Evolutionary conservation across 108 stramenopile genomes (phyloP), one percentile per base, ranked within the genome.

Genomic region (Fistulifera solaris): DNA sequence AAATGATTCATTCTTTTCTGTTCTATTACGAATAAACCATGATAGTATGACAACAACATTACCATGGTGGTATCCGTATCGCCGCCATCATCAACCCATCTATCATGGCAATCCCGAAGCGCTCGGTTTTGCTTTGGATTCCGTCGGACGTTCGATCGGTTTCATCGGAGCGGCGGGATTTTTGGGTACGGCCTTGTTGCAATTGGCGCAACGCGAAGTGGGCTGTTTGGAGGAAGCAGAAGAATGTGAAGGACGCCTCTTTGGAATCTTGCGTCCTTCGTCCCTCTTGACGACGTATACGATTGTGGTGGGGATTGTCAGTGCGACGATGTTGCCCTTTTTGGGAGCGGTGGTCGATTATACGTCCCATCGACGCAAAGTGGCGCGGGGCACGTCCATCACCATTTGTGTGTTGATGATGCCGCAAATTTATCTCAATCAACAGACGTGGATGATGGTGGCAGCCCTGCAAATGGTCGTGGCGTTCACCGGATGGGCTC

Each of bases 321-420:
- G 74, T 6, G 66, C 81, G 1, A 47, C 61, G 2, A 28, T 72
- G 8, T 28, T 77, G 53, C 75, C 75, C 0, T 45, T 83, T 42
- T 59, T 85, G 22, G 88, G 88, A 2, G 78, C 88, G n/a, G 57
- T 89, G 43, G 68, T 89, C 10, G 88, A 89, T 59, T 80, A 83
- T 58, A 85, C 88, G 7, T 40, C 49, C 7, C 61, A 76, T 45
- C 65, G 88, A 8, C 3, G 31, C 3, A 6, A 6, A 35, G 31
- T 35, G 6, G 85, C 74, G 23, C 64, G 68, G 35, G 52, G 66
- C 24, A 46, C 65, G 16, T 72, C 81, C 7, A 18, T 68, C 11
- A 3, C 78, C 2, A 70, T 70, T 48, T 67, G 61, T 15, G n/a
- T 67, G 0, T 55, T 71, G 11, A 63, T 81, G 21, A 59, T 83